These are phyloP conservation scores for Talaromyces borbonicus DNA, from an alignment of 495 filamentous ascomycete genomes.

Conservation along the genomic window DNA sequence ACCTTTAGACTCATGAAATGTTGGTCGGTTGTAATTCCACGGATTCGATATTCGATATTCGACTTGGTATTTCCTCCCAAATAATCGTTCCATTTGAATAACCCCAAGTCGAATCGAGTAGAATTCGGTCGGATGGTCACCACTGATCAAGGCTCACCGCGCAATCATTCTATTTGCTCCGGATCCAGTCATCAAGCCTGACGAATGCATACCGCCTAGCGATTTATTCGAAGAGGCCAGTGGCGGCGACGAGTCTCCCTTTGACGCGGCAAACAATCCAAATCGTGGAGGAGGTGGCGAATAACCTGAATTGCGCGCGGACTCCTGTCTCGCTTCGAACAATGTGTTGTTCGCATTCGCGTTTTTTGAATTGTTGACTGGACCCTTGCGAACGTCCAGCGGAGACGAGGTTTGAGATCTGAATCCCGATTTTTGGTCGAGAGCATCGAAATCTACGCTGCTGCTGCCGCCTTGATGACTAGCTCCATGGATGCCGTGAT, in stretches of 20 bases:
- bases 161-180: slow-evolving; percentile 28
- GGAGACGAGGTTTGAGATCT: slow-evolving; percentile 37
- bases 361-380: slow-evolving; percentile 17
- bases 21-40: too few species aligned
- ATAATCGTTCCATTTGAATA: too few species aligned
- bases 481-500: slow-evolving; percentile 15
- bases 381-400: slow-evolving; percentile 35
- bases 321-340: slow-evolving; percentile 16
- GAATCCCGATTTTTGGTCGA: slow-evolving; percentile 28
- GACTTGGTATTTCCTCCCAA: too few species aligned
- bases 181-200: slow-evolving; percentile 20
- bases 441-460: slow-evolving; percentile 28
- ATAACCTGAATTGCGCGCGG: slow-evolving; percentile 24
- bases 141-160: too few species aligned
- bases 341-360: too few species aligned
- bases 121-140: too few species aligned
- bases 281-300: slow-evolving; percentile 31
- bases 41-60: too few species aligned
- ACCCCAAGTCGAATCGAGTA: too few species aligned
- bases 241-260: slow-evolving; percentile 26
- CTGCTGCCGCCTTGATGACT: slow-evolving; percentile 15
- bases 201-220: slow-evolving; percentile 28
- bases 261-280: slow-evolving; percentile 24
- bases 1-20: too few species aligned
- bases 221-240: slow-evolving; percentile 19